Conservation (phyloP, 345 rosid genomes). For the Camelina neglecta region DNA sequence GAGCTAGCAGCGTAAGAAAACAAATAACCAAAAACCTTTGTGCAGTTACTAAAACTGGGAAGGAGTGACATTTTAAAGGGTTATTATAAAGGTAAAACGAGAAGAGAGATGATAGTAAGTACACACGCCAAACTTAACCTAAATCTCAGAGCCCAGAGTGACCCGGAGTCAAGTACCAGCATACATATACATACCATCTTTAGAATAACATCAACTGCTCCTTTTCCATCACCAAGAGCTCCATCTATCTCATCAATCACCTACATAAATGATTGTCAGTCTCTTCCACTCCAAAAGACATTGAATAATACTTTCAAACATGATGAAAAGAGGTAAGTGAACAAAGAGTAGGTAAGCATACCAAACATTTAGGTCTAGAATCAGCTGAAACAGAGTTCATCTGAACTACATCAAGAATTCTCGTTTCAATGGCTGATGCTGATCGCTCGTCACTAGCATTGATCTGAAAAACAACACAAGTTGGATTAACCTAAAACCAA, state of each 20-base stretch:
- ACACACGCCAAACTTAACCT: conserved; percentile 9
- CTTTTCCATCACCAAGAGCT: conserved; percentile 96
- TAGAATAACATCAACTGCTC: conserved; percentile 90
- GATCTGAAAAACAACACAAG: conserved; percentile 55
- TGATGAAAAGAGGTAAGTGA: conserved; percentile 11
- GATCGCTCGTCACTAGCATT: conserved; percentile 99
- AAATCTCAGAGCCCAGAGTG: conserved; percentile 11
- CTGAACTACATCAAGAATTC: conserved; percentile 95
- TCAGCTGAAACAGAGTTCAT: conserved; percentile 96
- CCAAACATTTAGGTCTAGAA: conserved; percentile 93
- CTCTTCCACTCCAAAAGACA: conserved; percentile 13
- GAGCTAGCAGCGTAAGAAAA: background rate
- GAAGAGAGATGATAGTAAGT: conserved; percentile 6
- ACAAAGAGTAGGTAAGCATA: conserved; percentile 42
- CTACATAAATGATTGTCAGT: conserved; percentile 50
- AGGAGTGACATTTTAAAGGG: background rate
- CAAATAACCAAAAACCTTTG: conserved; percentile 2
- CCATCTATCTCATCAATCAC: conserved; percentile 99
- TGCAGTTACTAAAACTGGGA: background rate
- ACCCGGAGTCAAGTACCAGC: conserved; percentile 20
- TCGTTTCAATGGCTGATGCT: conserved; percentile 78
- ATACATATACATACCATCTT: conserved; percentile 72
- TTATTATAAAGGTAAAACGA: conserved; percentile 2
- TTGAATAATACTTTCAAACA: conserved; percentile 12
- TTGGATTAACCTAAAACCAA: conserved; percentile 23